These are phyloP conservation scores for Hypoxylon fuscum DNA, from an alignment of 495 filamentous ascomycete species.

Conservation along the genomic window DNA sequence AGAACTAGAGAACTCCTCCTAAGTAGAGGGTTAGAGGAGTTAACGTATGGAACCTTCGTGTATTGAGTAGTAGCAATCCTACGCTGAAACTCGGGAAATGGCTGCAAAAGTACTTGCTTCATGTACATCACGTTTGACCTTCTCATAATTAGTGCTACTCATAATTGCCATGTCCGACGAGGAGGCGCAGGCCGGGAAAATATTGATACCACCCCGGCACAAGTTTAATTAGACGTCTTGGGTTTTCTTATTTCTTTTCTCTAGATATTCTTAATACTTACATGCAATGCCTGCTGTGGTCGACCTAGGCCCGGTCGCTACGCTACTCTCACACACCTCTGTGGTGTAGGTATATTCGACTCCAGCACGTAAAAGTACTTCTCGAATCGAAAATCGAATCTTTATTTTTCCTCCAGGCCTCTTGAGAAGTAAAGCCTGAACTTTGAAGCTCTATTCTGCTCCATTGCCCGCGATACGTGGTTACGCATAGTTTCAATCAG, in stretches of 20 bases:
- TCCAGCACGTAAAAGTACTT: background rate
- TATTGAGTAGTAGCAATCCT: conserved; percentile 1
- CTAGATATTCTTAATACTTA: background rate
- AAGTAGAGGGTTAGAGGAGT: background rate
- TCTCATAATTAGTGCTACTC: background rate
- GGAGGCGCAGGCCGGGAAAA: conserved; percentile 3
- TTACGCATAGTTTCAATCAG: too few relatives aligned
- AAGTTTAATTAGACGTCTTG: conserved; percentile 30
- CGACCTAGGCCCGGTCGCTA: background rate
- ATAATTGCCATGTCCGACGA: background rate
- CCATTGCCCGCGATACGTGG: too few relatives aligned
- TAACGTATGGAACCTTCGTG: background rate
- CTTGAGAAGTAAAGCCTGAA: too few relatives aligned
- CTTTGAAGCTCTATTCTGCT: too few relatives aligned
- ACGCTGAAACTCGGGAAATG: too few relatives aligned
- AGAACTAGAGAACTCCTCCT: too few relatives aligned
- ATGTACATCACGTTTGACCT: background rate
- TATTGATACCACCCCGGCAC: conserved; percentile 2
- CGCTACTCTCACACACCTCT: background rate
- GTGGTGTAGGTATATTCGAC: background rate
- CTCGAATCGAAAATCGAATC: background rate
- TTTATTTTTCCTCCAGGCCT: background rate
- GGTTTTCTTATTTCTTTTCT: background rate
- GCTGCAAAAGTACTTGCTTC: conserved; percentile 4
- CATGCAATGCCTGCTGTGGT: background rate